Conservation (phyloP, 2,329 filamentous ascomycete species). For the Lecanosticta acicola region DNA sequence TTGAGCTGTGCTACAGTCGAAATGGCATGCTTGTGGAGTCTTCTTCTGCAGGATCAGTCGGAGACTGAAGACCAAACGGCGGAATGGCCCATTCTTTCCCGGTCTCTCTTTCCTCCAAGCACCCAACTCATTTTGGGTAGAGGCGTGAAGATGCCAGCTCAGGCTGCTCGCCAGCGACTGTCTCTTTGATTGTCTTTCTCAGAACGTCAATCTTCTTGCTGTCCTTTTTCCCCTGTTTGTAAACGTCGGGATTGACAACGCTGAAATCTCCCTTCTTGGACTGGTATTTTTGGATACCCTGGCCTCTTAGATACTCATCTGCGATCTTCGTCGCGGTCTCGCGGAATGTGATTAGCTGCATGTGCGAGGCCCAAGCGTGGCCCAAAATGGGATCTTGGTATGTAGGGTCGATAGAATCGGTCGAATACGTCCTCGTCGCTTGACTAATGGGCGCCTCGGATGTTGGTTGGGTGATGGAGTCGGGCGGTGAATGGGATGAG, state of each 20-base stretch:
- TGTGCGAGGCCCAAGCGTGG: constrained; percentile 1
- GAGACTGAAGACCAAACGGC: too few species aligned
- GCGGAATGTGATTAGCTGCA: constrained; percentile 12
- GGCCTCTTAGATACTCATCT: constrained; percentile 6
- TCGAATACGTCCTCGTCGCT: background rate
- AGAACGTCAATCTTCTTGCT: constrained; percentile 12
- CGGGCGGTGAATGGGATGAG: too few species aligned
- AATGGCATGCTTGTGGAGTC: too few species aligned
- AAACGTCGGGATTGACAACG: constrained; percentile 1
- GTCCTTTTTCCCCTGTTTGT: constrained; percentile 2
- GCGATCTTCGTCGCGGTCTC: constrained; percentile 8
- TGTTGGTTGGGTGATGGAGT: too few species aligned
- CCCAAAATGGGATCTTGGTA: constrained; percentile 1
- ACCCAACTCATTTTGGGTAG: background rate
- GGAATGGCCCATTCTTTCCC: too few species aligned
- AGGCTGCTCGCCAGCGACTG: background rate
- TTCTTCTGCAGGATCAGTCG: too few species aligned
- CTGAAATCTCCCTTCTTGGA: background rate
- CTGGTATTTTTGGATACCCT: constrained; percentile 1
- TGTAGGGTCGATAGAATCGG: background rate
- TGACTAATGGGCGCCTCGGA: background rate
- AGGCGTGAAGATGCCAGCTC: background rate
- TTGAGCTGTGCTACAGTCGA: too few species aligned
- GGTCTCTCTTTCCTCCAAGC: too few species aligned
- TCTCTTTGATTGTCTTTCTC: constrained; percentile 2